Conservation (phyloP, 306 rosid genomes). For the Pachyrhizus erosus region DNA sequence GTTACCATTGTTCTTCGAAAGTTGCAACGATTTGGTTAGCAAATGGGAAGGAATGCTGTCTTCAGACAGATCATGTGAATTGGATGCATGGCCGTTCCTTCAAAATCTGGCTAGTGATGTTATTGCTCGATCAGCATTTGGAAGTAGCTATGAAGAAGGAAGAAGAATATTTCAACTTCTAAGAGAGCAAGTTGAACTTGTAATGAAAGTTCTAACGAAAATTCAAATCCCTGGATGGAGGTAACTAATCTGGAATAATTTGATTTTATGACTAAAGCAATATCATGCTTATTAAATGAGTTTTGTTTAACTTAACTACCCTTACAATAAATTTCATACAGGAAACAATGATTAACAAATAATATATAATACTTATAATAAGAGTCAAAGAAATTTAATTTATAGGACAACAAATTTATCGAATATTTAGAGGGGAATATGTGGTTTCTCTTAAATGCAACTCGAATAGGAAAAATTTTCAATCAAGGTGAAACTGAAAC, state of each 20-base stretch:
- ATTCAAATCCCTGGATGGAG: slow-evolving; percentile 59
- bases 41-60: slow-evolving; percentile 54
- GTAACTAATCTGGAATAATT: slow-evolving; percentile 7
- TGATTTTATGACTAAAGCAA: background rate
- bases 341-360: no score
- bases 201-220: background rate
- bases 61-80: slow-evolving; percentile 46
- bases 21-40: slow-evolving; percentile 50
- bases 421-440: no score
- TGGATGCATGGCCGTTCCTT: slow-evolving; percentile 45
- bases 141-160: slow-evolving; percentile 64
- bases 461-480: no score
- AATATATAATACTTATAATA: no score
- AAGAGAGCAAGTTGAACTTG: slow-evolving; percentile 36
- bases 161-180: slow-evolving; percentile 57
- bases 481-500: no score
- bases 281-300: no score
- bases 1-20: slow-evolving; percentile 45
- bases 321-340: no score
- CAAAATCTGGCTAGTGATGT: slow-evolving; percentile 47
- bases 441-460: no score
- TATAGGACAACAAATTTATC: no score
- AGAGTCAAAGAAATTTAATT: no score
- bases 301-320: no score
- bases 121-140: slow-evolving; percentile 56